Evolutionary conservation across 225 moss, liverwort and hornwort species (phyloP).

Genomic region (Polytrichum formosum): DNA sequence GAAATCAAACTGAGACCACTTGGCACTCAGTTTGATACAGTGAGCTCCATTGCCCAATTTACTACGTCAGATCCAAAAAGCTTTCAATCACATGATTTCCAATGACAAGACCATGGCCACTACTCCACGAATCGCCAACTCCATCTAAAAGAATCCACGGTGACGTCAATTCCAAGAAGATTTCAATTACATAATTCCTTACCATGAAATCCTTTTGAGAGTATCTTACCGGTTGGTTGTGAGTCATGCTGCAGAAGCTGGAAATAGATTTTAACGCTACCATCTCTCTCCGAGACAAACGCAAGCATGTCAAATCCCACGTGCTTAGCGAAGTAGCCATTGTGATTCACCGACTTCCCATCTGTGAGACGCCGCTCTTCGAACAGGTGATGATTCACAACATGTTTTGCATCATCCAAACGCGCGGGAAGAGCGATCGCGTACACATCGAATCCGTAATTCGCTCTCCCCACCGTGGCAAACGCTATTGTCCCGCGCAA

Average conservation of each 20-base stretch:
- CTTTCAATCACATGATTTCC: too few relatives aligned
- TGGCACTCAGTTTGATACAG: too few relatives aligned
- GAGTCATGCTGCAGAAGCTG: not conserved
- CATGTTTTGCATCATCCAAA: not conserved
- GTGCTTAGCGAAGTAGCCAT: conserved; percentile 23
- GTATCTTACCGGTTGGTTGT: conserved; percentile 1
- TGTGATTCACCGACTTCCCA: conserved; percentile 32
- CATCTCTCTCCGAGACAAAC: conserved; percentile 23
- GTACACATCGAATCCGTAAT: conserved; percentile 15
- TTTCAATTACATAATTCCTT: too few relatives aligned
- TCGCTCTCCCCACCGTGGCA: conserved; percentile 17
- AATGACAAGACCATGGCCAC: too few relatives aligned
- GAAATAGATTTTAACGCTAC: conserved; percentile 8
- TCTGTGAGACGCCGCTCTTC: conserved; percentile 34
- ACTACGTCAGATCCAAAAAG: too few relatives aligned
- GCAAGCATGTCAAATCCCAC: conserved; percentile 13
- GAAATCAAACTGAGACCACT: too few relatives aligned
- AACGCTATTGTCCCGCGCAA: conserved; percentile 12
- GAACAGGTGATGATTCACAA: not conserved
- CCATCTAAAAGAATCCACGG: too few relatives aligned
- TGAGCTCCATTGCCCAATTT: too few relatives aligned
- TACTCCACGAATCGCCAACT: too few relatives aligned
- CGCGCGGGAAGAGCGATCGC: not conserved
- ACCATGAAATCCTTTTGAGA: too few relatives aligned
- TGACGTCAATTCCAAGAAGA: too few relatives aligned